Percentiles rank a stretch among this genome's conserved stretches.
phyloP scores from a whole-genome alignment of 2,329 filamentous ascomycete genomes.

The Echinosphaeria canescens region DNA sequence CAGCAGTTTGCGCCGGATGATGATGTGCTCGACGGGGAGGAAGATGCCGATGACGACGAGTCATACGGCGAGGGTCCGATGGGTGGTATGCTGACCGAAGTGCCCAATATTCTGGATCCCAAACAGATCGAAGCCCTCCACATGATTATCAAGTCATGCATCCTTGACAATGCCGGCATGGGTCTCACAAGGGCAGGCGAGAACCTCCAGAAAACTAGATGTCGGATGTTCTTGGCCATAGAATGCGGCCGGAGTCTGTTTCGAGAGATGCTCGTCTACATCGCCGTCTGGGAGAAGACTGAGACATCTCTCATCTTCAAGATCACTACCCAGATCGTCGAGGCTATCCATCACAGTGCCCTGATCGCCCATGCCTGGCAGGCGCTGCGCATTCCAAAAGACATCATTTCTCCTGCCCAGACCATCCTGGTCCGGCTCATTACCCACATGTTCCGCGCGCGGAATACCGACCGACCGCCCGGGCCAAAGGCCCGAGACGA shows the following conservation, averaged over 20 bases:
- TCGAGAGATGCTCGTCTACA: conserved; percentile 82
- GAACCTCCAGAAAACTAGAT: conserved; percentile 78
- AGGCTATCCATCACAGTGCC: conserved; percentile 75
- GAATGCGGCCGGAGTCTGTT: conserved; percentile 81
- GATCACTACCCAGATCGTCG: conserved; percentile 88
- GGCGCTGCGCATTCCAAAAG: conserved; percentile 76
- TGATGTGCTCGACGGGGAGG: conserved; percentile 39
- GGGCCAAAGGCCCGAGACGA: conserved; percentile 27
- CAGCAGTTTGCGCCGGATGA: conserved; percentile 14
- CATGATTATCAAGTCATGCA: conserved; percentile 94
- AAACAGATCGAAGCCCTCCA: conserved; percentile 91
- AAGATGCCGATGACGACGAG: conserved; percentile 52
- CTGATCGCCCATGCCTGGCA: conserved; percentile 86
- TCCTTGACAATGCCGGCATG: conserved; percentile 62
- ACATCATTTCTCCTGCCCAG: conserved; percentile 89
- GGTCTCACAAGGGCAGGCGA: conserved; percentile 44
- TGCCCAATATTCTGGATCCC: conserved; percentile 82
- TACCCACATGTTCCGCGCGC: conserved; percentile 62
- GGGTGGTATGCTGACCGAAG: conserved; percentile 74
- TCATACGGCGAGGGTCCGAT: conserved; percentile 62
- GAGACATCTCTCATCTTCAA: conserved; percentile 92
- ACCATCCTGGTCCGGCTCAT: conserved; percentile 81
- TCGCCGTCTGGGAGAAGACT: conserved; percentile 89
- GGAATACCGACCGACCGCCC: conserved; percentile 18
- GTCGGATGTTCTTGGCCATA: conserved; percentile 72